Base-by-base conservation (phyloP, 2,329 filamentous ascomycete species). In the Aspergillus unguis region DNA sequence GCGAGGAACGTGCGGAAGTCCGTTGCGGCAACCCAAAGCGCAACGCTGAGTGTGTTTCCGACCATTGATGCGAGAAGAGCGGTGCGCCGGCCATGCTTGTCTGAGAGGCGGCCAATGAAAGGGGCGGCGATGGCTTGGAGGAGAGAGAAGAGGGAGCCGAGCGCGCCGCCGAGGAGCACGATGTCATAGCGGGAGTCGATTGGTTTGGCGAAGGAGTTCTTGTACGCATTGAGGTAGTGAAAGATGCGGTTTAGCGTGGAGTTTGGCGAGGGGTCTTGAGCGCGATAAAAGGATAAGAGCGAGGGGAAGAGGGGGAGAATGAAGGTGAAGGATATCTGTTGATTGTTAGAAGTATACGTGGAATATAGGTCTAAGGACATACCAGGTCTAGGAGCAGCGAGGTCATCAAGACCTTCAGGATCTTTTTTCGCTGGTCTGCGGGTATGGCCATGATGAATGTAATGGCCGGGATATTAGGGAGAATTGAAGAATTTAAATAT, bases 171-270 rank as follows among this genome's bases (percentile, higher is more conserved):
- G 5, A 99, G 83, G 40, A 99, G 82, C 27, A 99, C 92, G 62
- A 97, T 96, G 69, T 99, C 94, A 78, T 99, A 96, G 76, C 90
- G 86, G 52, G 92, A 92, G 67, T 96, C 92, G 71, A 99, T 97
- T 41, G 92, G 92, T 50, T 86, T 86, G 40, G 90, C 85, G 68
- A 99, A 99, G 52, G 89, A 83, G 60, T 92, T 87, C 74, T 99
- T 99, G 82, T 99, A 99, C 42, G 88, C 80, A 69, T 99, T 96
- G 48, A 99, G 82, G 62, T 88, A 92, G 62, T 80, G 78, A 57
- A 99, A 82, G 52, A 97, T 84, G 56, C 82, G 83, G 57, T 90
- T 86, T 26, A 99, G 85, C 31, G 95, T 75, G 1, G 89, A 91
- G 53, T 76, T 72, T 3, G 80, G 75, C 33, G 75, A 68, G 58